Conservation (phyloP, 306 rosid species). For the Cucurbita ficifolia region DNA sequence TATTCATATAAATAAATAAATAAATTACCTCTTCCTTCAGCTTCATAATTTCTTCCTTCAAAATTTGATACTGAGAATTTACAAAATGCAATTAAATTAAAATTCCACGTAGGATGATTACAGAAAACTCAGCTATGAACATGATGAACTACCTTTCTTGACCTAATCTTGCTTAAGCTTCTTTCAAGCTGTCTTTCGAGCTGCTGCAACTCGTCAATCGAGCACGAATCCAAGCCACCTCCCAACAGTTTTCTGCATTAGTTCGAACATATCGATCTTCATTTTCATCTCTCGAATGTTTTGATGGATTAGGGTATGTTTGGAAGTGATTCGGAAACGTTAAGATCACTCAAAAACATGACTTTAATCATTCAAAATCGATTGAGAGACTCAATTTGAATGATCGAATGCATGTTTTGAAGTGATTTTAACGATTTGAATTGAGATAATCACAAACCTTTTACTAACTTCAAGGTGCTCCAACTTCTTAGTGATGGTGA, state of each 20-base stretch:
- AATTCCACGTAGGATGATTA: not conserved
- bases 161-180: conserved; percentile 65
- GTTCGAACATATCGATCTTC: too few species aligned
- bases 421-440: too few species aligned
- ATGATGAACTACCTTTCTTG: conserved; percentile 43
- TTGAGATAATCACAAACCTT: conserved; percentile 20
- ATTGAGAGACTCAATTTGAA: too few species aligned
- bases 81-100: not conserved
- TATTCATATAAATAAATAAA: too few species aligned
- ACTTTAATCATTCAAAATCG: too few species aligned
- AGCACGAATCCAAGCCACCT: conserved; percentile 44
- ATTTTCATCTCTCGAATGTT: too few species aligned
- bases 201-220: conserved; percentile 44
- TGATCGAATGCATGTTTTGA: not conserved
- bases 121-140: not conserved
- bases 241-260: conserved; percentile 60
- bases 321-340: too few species aligned
- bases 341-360: not conserved
- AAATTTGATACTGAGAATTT: conserved; percentile 30
- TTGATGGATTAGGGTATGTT: not conserved
- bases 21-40: conserved; percentile 52
- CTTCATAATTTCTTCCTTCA: conserved; percentile 45
- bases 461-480: conserved; percentile 47
- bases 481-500: conserved; percentile 35
- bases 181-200: conserved; percentile 54